Conservation (phyloP, 768 basidiomycete genomes). For the Collybia sordida region DNA sequence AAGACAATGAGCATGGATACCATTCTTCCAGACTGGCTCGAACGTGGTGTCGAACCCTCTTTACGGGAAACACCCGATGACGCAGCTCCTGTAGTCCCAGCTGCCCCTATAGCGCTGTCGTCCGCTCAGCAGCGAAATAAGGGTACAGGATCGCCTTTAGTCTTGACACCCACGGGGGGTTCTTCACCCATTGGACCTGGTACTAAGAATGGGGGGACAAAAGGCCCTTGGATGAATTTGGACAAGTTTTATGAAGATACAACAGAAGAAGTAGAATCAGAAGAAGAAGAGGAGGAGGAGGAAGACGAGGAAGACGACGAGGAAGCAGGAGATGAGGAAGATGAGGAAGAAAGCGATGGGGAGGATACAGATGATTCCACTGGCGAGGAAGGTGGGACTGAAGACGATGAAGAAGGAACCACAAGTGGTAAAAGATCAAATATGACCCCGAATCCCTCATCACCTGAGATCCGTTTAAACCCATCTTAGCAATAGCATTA, state of each 20-base stretch:
- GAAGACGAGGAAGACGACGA: slow-evolving; percentile 28
- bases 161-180: slow-evolving; percentile 54
- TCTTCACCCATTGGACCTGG: slow-evolving; percentile 44
- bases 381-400: slow-evolving; percentile 13
- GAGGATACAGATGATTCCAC: slow-evolving; percentile 18
- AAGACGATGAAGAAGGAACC: slow-evolving; percentile 11
- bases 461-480: no score
- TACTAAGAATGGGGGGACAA: slow-evolving; percentile 29
- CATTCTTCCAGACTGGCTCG: slow-evolving; percentile 82
- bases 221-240: slow-evolving; percentile 57
- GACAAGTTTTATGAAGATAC: slow-evolving; percentile 74
- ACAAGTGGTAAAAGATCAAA: neutral
- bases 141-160: slow-evolving; percentile 42
- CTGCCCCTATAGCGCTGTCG: slow-evolving; percentile 39
- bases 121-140: slow-evolving; percentile 25
- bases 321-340: slow-evolving; percentile 27
- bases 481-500: no score
- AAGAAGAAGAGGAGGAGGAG: slow-evolving; percentile 23
- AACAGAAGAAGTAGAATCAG: slow-evolving; percentile 25
- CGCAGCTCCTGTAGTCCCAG: slow-evolving; percentile 24
- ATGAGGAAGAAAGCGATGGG: slow-evolving; percentile 24
- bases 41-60: slow-evolving; percentile 76
- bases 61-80: slow-evolving; percentile 73
- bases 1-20: slow-evolving; percentile 51
- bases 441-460: neutral